Conservation (phyloP, 2,329 filamentous ascomycete genomes). For the Ophiostoma sp. region DNA sequence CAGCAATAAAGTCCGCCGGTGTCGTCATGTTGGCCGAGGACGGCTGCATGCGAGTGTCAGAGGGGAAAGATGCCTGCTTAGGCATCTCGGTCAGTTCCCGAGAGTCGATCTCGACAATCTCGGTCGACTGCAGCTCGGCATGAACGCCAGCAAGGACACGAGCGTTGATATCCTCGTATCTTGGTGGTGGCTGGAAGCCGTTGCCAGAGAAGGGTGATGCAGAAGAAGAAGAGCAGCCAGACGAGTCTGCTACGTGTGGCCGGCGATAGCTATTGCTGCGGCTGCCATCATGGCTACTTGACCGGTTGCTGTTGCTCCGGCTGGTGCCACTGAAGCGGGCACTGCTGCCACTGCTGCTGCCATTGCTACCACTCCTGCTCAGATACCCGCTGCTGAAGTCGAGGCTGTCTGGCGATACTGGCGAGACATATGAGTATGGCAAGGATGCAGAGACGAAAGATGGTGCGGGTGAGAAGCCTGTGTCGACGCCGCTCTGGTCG, state of each 20-base stretch:
- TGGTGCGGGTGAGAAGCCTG: conserved; percentile 9
- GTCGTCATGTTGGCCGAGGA: background rate
- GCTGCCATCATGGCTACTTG: background rate
- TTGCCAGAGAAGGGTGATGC: conserved; percentile 8
- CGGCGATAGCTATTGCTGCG: conserved; percentile 21
- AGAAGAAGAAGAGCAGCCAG: background rate
- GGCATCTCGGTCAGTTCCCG: conserved; percentile 39
- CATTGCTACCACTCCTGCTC: conserved; percentile 23
- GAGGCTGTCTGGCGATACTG: conserved; percentile 13
- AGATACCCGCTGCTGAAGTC: conserved; percentile 15
- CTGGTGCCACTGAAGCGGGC: conserved; percentile 12
- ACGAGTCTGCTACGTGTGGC: background rate
- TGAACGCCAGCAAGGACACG: conserved; percentile 30
- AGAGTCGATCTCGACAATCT: conserved; percentile 57
- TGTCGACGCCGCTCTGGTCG: conserved; percentile 27
- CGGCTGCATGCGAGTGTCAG: background rate
- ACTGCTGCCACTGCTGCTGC: conserved; percentile 12
- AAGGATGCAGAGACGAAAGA: conserved; percentile 5
- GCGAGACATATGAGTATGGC: conserved; percentile 6
- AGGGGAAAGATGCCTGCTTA: background rate
- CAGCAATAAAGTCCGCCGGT: conserved; percentile 1
- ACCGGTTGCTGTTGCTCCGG: conserved; percentile 27
- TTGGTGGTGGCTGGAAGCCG: conserved; percentile 46
- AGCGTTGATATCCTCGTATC: conserved; percentile 44
- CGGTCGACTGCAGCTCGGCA: conserved; percentile 50